A percentile compares a stretch with the other conserved stretches of the same genome.
Evolutionary conservation across 2,329 filamentous ascomycete genomes (phyloP).

Genomic region (Sporothrix dimorphospora): DNA sequence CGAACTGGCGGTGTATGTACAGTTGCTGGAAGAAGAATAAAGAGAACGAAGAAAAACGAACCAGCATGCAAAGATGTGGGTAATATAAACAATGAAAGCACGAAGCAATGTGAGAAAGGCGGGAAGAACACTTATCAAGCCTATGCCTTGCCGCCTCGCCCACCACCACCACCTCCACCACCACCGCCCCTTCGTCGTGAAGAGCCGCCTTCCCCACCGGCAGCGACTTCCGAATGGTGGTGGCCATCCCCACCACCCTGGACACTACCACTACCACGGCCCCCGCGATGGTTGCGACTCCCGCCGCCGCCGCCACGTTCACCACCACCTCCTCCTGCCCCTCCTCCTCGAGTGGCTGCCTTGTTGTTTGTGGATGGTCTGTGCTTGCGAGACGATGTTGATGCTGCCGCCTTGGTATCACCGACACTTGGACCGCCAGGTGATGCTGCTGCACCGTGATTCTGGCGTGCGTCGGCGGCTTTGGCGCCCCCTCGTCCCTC

Average conservation of each 20-base stretch:
- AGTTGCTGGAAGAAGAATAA: background rate
- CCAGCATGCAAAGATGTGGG: slow-evolving; percentile 12
- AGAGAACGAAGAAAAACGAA: background rate
- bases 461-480: background rate
- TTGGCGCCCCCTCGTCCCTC: slow-evolving; percentile 28
- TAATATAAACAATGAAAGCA: slow-evolving; percentile 3
- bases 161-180: slow-evolving; percentile 15
- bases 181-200: slow-evolving; percentile 17
- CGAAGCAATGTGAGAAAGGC: background rate
- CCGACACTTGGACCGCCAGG: background rate
- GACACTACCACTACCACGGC: background rate
- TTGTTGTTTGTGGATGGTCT: slow-evolving; percentile 3
- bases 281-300: slow-evolving; percentile 19
- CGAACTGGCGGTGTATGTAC: slow-evolving; percentile 14
- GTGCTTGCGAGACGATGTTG: slow-evolving; percentile 7
- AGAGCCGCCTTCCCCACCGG: slow-evolving; percentile 9
- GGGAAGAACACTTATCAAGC: background rate
- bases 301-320: slow-evolving; percentile 10
- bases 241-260: background rate
- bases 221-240: background rate
- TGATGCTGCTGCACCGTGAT: background rate
- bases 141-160: slow-evolving; percentile 24
- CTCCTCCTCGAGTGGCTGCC: slow-evolving; percentile 10
- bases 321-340: background rate
- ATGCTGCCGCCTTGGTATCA: background rate